Evolutionary conservation across 305 asterid species (phyloP).

Genomic region (Coffea humblotiana): DNA sequence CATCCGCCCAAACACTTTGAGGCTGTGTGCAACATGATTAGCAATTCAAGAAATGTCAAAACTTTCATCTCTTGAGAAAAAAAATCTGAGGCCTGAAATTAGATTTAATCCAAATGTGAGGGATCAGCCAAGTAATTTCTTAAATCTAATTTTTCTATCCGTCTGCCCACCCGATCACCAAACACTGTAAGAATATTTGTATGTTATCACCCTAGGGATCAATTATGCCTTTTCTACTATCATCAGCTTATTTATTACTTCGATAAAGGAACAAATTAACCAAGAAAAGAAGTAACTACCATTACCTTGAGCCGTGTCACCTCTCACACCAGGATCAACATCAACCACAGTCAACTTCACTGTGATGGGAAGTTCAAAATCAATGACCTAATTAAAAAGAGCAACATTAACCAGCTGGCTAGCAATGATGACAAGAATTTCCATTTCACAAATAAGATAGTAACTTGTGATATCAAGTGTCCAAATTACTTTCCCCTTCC

Average conservation of each 20-base stretch:
- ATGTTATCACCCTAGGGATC: neutral
- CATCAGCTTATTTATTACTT: conserved; percentile 1
- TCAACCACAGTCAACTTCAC: conserved; percentile 84
- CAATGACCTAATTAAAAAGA: conserved; percentile 59
- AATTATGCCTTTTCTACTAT: neutral
- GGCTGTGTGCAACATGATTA: neutral
- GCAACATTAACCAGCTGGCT: neutral
- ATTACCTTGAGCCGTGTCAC: conserved; percentile 97
- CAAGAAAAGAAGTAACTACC: neutral
- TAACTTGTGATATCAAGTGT: neutral
- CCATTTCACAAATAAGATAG: neutral
- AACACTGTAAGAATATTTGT: neutral
- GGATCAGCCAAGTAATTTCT: neutral
- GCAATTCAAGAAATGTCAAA: neutral
- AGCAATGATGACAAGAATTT: neutral
- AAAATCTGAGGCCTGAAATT: neutral
- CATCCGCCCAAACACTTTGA: neutral
- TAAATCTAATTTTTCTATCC: neutral
- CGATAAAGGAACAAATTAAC: neutral
- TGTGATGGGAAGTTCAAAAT: conserved; percentile 88
- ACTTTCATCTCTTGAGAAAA: neutral
- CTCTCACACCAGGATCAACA: conserved; percentile 90
- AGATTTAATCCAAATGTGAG: neutral
- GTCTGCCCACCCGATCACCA: neutral
- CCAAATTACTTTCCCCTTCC: conserved; percentile 70